These are phyloP conservation scores for Emergomyces orientalis DNA, from an alignment of 2,329 filamentous ascomycete species.

Conservation along the genomic window DNA sequence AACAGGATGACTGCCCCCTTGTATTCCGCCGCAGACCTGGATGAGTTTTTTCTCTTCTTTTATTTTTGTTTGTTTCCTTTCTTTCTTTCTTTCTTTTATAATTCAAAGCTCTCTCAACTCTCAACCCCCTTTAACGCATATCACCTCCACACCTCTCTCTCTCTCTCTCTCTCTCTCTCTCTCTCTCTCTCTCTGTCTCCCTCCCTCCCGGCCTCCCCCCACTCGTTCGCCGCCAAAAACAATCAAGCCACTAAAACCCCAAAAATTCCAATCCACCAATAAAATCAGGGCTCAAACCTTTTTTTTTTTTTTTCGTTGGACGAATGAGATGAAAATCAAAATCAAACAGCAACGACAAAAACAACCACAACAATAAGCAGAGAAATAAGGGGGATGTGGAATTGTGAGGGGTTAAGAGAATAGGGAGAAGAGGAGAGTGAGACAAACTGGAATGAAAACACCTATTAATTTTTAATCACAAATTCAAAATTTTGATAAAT, in stretches of 20 bases:
- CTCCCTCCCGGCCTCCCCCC: neutral
- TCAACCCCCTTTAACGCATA: neutral
- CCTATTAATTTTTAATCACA: too few relatives aligned
- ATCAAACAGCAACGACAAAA: neutral
- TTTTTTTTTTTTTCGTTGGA: neutral
- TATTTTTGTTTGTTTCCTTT: constrained; percentile 6
- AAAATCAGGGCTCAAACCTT: neutral
- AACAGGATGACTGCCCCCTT: constrained; percentile 9
- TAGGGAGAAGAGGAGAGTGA: too few relatives aligned
- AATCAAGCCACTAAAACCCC: neutral
- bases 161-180: too few relatives aligned
- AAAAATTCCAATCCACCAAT: neutral
- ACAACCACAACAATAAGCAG: neutral
- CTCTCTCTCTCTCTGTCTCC: constrained; percentile 1
- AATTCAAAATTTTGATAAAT: too few relatives aligned
- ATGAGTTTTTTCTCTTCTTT: constrained; percentile 15
- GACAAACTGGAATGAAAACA: too few relatives aligned
- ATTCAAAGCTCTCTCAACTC: too few relatives aligned
- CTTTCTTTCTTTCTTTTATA: neutral
- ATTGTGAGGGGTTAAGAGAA: too few relatives aligned
- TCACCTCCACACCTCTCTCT: too few relatives aligned
- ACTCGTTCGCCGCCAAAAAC: neutral
- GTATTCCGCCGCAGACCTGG: constrained; percentile 9
- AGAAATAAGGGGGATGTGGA: too few relatives aligned
- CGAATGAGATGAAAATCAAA: constrained; percentile 1